phyloP scores from a whole-genome alignment of 116 monocot genomes.

The Papilionanthe hybrid region DNA sequence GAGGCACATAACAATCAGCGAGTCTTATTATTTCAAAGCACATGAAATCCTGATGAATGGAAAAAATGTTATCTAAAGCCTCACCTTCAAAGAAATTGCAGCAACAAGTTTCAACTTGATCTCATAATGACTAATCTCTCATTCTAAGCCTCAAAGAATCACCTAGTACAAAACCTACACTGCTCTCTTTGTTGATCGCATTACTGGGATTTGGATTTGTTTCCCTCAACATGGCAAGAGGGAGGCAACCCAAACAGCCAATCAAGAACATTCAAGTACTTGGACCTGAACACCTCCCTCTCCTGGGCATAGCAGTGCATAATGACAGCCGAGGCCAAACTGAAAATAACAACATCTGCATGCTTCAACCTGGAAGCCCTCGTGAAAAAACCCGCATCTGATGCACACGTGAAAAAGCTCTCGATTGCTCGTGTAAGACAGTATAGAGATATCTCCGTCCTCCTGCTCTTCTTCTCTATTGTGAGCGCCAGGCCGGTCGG shows the following conservation, averaged over 20 bases:
- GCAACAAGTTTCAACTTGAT: too few species aligned
- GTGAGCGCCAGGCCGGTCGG: slow-evolving; percentile 66
- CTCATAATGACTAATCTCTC: too few species aligned
- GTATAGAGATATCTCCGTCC: slow-evolving; percentile 76
- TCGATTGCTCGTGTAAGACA: slow-evolving; percentile 76
- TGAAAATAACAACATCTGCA: slow-evolving; percentile 73
- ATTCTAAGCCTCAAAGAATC: too few species aligned
- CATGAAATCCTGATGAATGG: too few species aligned
- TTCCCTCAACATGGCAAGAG: slow-evolving; percentile 13
- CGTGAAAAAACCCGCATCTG: background rate
- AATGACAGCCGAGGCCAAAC: slow-evolving; percentile 69
- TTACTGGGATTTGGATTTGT: background rate
- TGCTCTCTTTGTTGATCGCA: too few species aligned
- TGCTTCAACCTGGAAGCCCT: slow-evolving; percentile 37
- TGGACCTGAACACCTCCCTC: slow-evolving; percentile 88
- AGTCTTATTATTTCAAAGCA: too few species aligned
- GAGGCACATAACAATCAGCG: background rate
- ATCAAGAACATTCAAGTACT: slow-evolving; percentile 91
- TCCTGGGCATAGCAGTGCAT: slow-evolving; percentile 96
- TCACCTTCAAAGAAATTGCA: too few species aligned
- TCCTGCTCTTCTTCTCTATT: slow-evolving; percentile 84
- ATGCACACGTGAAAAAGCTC: slow-evolving; percentile 54
- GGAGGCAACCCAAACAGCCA: slow-evolving; percentile 91
- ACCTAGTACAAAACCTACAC: too few species aligned
- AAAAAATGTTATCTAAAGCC: too few species aligned